Evolutionary conservation across 1,284 basidiomycete genomes (phyloP).

Genomic region (Paramarasmius palmivorus): DNA sequence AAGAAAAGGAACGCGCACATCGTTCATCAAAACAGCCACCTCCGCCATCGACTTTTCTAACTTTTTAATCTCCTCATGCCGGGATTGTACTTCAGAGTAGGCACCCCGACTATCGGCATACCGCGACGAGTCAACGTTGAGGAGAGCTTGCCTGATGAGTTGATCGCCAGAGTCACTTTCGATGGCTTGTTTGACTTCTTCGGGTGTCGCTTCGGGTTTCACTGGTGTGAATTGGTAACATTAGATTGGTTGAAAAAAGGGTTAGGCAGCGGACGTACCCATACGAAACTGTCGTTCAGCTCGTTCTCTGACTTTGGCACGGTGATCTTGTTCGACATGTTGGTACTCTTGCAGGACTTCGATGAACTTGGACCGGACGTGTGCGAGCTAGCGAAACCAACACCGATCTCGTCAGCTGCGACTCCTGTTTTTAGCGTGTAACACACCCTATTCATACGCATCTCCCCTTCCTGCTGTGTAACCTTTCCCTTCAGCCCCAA

Average conservation of each 20-base stretch:
- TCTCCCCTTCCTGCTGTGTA: constrained; percentile 54
- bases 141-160: constrained; percentile 80
- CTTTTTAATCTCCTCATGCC: not conserved
- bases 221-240: constrained; percentile 41
- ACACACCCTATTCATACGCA: constrained; percentile 71
- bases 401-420: not conserved
- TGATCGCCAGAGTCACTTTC: constrained; percentile 60
- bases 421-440: no score
- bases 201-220: constrained; percentile 86
- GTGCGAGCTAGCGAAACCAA: not conserved
- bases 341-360: constrained; percentile 77
- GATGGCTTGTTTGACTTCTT: constrained; percentile 81
- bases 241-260: not conserved
- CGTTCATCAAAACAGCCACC: constrained; percentile 90
- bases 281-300: constrained; percentile 92
- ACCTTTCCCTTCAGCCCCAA: constrained; percentile 22
- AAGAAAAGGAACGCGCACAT: constrained; percentile 43
- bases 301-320: constrained; percentile 78
- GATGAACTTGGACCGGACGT: constrained; percentile 49
- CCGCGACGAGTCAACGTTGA: constrained; percentile 90
- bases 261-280: constrained; percentile 41
- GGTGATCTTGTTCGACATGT: constrained; percentile 84
- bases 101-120: constrained; percentile 79
- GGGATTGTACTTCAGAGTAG: not conserved
- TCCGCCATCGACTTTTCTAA: not conserved